These are phyloP conservation scores for Amaranthus cruentus DNA, from an alignment of 148 eudicot species.

Conservation along the genomic window DNA sequence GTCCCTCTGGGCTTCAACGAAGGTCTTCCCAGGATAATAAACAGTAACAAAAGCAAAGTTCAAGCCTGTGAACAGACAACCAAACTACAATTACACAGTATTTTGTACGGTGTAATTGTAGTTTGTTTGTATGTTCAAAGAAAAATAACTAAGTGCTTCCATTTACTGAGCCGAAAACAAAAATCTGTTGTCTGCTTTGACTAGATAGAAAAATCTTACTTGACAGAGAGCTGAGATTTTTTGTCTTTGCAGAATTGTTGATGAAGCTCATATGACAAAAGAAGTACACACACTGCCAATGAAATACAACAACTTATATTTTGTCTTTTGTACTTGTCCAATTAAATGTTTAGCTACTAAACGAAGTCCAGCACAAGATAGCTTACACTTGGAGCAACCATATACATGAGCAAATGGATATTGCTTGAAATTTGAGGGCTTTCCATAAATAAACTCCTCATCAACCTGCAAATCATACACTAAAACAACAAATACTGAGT, in stretches of 20 bases:
- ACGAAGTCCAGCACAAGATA: slow-evolving; percentile 10
- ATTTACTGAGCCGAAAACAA: slow-evolving; percentile 1
- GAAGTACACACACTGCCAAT: slow-evolving; percentile 57
- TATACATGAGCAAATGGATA: slow-evolving; percentile 74
- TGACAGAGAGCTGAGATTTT: slow-evolving; percentile 50
- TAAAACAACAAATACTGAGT: slow-evolving; percentile 29
- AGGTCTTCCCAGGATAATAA: too few relatives aligned
- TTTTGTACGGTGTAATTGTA: neutral
- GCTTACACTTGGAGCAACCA: slow-evolving; percentile 82
- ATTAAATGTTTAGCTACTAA: slow-evolving; percentile 1
- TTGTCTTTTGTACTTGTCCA: slow-evolving; percentile 6
- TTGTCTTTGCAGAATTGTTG: slow-evolving; percentile 36
- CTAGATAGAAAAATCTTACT: slow-evolving; percentile 38
- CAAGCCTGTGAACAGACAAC: neutral
- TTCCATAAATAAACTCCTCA: slow-evolving; percentile 54
- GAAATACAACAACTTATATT: neutral
- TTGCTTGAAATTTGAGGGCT: slow-evolving; percentile 26
- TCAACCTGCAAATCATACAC: slow-evolving; percentile 45
- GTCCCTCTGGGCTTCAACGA: too few relatives aligned
- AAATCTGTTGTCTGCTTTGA: neutral
- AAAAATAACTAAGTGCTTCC: neutral
- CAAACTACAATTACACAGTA: neutral
- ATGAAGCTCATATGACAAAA: slow-evolving; percentile 83
- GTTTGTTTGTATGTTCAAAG: neutral
- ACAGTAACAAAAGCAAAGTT: neutral